These are phyloP conservation scores for Geosmithia putterillii DNA, from an alignment of 2,329 filamentous ascomycete species.

Conservation along the genomic window DNA sequence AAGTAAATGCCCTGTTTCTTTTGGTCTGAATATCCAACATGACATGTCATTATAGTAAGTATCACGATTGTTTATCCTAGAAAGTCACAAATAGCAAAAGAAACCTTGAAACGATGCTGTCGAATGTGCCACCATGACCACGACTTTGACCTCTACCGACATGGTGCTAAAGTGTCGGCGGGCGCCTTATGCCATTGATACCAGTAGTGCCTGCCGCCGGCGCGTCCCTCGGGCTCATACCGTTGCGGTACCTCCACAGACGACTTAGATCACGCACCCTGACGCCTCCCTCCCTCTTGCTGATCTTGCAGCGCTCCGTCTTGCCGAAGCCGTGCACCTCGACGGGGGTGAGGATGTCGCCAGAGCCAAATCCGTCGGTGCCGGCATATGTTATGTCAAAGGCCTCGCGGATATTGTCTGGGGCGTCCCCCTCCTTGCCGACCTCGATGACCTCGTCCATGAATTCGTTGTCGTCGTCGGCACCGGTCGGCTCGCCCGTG, in stretches of 20 bases:
- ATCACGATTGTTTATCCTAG: too few relatives aligned
- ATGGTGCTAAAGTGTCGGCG: neutral
- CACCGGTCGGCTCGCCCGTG: constrained; percentile 27
- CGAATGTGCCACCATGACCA: too few relatives aligned
- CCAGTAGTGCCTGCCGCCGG: constrained; percentile 20
- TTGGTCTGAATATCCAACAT: too few relatives aligned
- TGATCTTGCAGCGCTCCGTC: constrained; percentile 7
- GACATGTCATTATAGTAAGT: too few relatives aligned
- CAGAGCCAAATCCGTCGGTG: constrained; percentile 21
- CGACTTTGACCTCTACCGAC: too few relatives aligned
- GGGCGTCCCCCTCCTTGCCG: constrained; percentile 29
- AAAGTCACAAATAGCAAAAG: neutral
- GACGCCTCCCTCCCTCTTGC: constrained; percentile 17
- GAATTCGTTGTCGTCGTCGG: constrained; percentile 40
- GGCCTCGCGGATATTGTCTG: constrained; percentile 29
- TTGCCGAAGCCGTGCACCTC: constrained; percentile 22
- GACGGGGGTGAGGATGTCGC: constrained; percentile 19
- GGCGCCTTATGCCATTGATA: neutral
- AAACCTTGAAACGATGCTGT: neutral
- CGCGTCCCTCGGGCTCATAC: constrained; percentile 33
- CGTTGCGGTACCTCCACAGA: constrained; percentile 52
- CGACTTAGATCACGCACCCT: constrained; percentile 49
- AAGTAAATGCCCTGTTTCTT: too few relatives aligned
- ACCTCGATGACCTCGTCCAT: constrained; percentile 45
- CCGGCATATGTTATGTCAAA: constrained; percentile 35